phyloP scores from a whole-genome alignment of 139 green algal species.

The Chlorella sorokiniana region DNA sequence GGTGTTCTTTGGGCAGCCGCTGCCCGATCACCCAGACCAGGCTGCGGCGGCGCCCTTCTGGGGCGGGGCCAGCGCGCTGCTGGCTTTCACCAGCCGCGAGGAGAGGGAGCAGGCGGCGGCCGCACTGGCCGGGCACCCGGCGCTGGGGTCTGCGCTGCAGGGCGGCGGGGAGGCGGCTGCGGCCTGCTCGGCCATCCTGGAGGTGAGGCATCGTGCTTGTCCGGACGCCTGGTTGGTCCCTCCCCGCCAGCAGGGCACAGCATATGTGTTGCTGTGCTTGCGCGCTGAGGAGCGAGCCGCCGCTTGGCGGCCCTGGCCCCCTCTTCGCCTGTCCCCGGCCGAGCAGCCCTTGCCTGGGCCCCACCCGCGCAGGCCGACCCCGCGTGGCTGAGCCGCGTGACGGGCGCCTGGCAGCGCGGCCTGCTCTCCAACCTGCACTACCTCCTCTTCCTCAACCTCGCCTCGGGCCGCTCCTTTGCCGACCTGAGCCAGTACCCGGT shows the following conservation, averaged over 20 bases:
- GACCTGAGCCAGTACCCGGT: slow-evolving; percentile 79
- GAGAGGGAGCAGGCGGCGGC: slow-evolving; percentile 56
- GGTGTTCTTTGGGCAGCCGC: slow-evolving; percentile 22
- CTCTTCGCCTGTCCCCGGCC: too few species aligned
- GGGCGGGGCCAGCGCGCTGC: slow-evolving; percentile 78
- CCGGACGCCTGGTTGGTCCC: too few species aligned
- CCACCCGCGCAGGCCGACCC: slow-evolving; percentile 53
- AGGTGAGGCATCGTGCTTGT: slow-evolving; percentile 30
- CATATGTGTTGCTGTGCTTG: too few species aligned
- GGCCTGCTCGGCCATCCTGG: slow-evolving; percentile 52
- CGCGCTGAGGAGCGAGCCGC: too few species aligned
- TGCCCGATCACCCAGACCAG: not conserved
- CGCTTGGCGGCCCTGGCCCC: too few species aligned
- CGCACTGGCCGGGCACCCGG: slow-evolving; percentile 47
- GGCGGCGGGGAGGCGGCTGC: slow-evolving; percentile 33
- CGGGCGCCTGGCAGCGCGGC: slow-evolving; percentile 71
- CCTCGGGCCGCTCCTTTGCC: slow-evolving; percentile 86
- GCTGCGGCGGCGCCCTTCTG: slow-evolving; percentile 49
- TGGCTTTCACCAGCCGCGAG: slow-evolving; percentile 66
- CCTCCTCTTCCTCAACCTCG: slow-evolving; percentile 88
- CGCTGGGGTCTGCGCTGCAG: slow-evolving; percentile 50
- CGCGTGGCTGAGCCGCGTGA: slow-evolving; percentile 68
- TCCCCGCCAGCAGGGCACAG: too few species aligned
- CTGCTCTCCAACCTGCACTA: slow-evolving; percentile 84
- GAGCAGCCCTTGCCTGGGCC: too few species aligned